phyloP scores from a whole-genome alignment of 202 grass and related monocot species.

The Schoenoplectus tabernaemontani region DNA sequence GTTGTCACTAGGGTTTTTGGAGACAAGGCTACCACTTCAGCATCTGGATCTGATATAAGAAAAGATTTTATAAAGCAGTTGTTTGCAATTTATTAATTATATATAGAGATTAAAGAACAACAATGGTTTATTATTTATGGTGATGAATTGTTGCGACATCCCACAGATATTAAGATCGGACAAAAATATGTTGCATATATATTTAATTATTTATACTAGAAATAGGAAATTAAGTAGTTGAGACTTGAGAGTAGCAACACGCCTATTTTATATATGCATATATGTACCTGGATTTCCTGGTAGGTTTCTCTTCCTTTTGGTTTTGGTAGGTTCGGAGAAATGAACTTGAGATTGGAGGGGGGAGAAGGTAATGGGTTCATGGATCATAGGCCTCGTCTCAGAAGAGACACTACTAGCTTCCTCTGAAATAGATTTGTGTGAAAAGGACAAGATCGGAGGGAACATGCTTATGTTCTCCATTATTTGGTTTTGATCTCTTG shows the following conservation, averaged over 20 bases:
- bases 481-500: neutral
- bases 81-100: too few species aligned
- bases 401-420: conserved; percentile 12
- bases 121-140: neutral
- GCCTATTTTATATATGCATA: neutral
- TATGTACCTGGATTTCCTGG: conserved; percentile 88
- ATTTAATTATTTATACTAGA: neutral
- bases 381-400: conserved; percentile 1
- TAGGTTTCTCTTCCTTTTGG: conserved; percentile 84
- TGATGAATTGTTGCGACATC: neutral
- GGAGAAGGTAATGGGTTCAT: conserved; percentile 23
- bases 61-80: too few species aligned
- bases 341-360: conserved; percentile 15
- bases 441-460: conserved; percentile 11
- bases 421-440: conserved; percentile 19
- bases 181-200: neutral
- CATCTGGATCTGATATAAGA: conserved; percentile 48
- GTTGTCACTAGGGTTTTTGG: conserved; percentile 84
- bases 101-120: too few species aligned
- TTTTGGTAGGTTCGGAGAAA: conserved; percentile 16
- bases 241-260: neutral
- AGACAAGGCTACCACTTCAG: conserved; percentile 93
- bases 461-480: conserved; percentile 25
- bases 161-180: too few species aligned
- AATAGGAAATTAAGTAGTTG: neutral